phyloP scores from a whole-genome alignment of 768 basidiomycete genomes.

The Boletus pseudopeckii region DNA sequence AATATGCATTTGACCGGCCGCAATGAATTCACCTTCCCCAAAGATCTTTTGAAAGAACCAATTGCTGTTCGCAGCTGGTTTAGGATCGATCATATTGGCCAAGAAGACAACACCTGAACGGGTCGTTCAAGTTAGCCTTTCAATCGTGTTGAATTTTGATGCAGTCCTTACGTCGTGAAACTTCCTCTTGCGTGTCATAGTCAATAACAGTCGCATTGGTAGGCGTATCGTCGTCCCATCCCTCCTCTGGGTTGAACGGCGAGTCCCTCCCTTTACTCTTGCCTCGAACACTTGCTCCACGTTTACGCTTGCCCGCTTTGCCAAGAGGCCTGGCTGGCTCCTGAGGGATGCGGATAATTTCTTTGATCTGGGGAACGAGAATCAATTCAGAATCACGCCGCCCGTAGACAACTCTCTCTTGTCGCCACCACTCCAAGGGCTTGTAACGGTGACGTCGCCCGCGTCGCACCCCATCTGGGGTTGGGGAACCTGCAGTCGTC shows the following conservation, averaged over 20 bases:
- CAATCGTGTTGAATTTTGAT: neutral
- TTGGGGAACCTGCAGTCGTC: slow-evolving; percentile 20
- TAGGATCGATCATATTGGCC: slow-evolving; percentile 59
- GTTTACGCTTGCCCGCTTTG: slow-evolving; percentile 36
- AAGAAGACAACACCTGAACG: slow-evolving; percentile 76
- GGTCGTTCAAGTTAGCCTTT: slow-evolving; percentile 1
- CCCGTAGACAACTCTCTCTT: slow-evolving; percentile 84
- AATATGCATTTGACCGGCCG: slow-evolving; percentile 82
- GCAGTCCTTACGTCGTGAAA: slow-evolving; percentile 62
- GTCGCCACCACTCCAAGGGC: slow-evolving; percentile 92
- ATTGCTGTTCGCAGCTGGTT: slow-evolving; percentile 53
- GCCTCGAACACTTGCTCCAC: slow-evolving; percentile 27
- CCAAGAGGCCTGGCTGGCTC: slow-evolving; percentile 48
- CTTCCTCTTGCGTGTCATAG: slow-evolving; percentile 57
- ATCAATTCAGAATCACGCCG: slow-evolving; percentile 48
- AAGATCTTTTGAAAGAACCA: slow-evolving; percentile 93
- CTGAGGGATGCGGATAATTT: slow-evolving; percentile 57
- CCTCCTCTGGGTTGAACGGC: slow-evolving; percentile 57
- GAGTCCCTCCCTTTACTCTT: slow-evolving; percentile 35
- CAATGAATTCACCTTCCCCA: slow-evolving; percentile 86
- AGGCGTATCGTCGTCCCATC: slow-evolving; percentile 82
- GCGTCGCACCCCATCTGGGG: slow-evolving; percentile 56
- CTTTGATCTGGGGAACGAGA: slow-evolving; percentile 63
- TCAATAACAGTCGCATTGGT: slow-evolving; percentile 65
- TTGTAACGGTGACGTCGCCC: slow-evolving; percentile 63